phyloP scores from a whole-genome alignment of 2,329 filamentous ascomycete species.

The Fusarium sp. region DNA sequence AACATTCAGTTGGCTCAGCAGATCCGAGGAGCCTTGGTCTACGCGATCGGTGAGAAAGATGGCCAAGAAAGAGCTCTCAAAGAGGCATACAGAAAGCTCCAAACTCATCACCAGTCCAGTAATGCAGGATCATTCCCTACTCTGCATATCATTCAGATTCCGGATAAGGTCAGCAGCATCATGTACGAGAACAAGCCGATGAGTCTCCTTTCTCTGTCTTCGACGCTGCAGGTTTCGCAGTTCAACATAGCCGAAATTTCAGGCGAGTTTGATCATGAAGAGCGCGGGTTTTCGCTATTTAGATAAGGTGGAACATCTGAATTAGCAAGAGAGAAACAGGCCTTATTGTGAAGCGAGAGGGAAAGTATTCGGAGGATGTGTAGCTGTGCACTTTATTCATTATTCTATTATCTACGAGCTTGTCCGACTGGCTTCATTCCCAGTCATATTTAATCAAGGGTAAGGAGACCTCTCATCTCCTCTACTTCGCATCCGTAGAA shows the following conservation, averaged over 20 bases:
- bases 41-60: not conserved
- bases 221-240: not conserved
- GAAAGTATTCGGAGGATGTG: too few relatives aligned
- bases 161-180: not conserved
- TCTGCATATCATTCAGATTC: accelerated
- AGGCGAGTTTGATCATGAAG: accelerated
- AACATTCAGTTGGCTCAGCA: accelerated
- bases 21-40: not conserved
- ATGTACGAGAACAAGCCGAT: accelerated
- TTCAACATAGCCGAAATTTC: not conserved
- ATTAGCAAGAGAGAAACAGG: too few relatives aligned
- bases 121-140: not conserved
- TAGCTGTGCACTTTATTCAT: too few relatives aligned
- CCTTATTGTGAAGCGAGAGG: too few relatives aligned
- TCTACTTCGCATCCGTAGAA: not conserved
- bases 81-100: not conserved
- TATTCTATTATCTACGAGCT: too few relatives aligned
- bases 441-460: too few relatives aligned
- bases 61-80: not conserved
- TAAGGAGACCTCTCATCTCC: not conserved
- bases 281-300: accelerated
- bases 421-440: too few relatives aligned
- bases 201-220: accelerated
- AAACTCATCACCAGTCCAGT: not conserved
- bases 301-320: not conserved